Conservation (phyloP, 441 rosid genomes). For the Eutrema salsugineum region DNA sequence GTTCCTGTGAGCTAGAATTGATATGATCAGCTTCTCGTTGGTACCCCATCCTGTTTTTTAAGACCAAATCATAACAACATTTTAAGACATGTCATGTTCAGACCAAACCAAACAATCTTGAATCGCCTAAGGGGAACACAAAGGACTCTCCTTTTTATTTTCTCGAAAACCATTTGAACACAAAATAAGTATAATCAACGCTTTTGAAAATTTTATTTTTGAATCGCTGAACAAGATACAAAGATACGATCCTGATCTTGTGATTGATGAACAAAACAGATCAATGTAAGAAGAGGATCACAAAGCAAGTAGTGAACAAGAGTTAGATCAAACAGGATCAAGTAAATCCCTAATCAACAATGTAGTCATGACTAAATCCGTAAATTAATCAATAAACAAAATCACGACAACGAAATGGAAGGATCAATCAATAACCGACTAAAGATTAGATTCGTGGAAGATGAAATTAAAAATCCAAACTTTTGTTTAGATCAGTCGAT, state of each 20-base stretch:
- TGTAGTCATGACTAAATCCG: neutral
- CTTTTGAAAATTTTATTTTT: neutral
- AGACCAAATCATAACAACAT: neutral
- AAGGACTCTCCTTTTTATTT: neutral
- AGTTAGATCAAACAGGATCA: neutral
- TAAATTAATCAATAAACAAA: neutral
- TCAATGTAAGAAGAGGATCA: neutral
- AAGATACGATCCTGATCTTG: conserved; percentile 10
- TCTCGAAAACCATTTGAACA: neutral
- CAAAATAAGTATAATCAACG: neutral
- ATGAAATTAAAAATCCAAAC: neutral
- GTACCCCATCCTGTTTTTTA: conserved; percentile 92
- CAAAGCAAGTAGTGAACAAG: neutral
- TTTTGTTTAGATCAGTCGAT: neutral
- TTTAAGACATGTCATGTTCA: neutral
- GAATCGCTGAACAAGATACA: neutral
- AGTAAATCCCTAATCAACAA: conserved; percentile 5
- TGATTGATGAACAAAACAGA: neutral
- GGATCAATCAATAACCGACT: neutral
- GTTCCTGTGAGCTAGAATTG: conserved; percentile 76
- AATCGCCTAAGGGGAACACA: neutral
- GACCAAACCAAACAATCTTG: neutral
- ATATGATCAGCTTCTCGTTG: conserved; percentile 66
- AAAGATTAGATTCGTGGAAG: conserved; percentile 7
- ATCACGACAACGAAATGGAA: neutral